Evolutionary conservation across 306 rosid species (phyloP), one percentile per base, ranked within the genome.

Genomic region (Vigna reflexopilosa): DNA sequence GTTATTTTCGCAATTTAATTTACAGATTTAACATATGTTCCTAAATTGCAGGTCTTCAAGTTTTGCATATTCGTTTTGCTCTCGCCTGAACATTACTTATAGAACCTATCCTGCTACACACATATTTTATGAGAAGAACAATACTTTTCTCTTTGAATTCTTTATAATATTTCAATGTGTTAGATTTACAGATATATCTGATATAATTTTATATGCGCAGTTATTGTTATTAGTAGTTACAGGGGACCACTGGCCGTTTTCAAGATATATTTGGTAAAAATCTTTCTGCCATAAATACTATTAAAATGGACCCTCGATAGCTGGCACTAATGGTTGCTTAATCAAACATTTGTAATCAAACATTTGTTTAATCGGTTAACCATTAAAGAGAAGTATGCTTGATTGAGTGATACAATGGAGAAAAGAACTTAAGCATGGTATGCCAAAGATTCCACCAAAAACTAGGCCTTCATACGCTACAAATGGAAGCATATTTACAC

Each of bases 401-500:
- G 64, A 57, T 34, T 44, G 4, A 17, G 79, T 9, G 36, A 78
- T 34, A 50, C 30, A 66, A 16, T 75, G 71, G 26, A 74, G 22
- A 79, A 64, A 73, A 74, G 32, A 79, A 45, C 78, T 80, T 77
- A 67, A 70, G 66, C 36, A 48, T 55, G 82, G 79, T 13, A 78
- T 67, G 69, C 40, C 70, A 63, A 55, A 55, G 62, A 68, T 44
- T 22, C 57, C 77, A 76, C 30, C 68, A 70, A 82, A 76, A 76
- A 20, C 77, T 24, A 59, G 72, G 58, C 66, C 72, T 10, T 58
- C 81, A 75, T 59, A 75, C 59, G 81, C 81, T 42, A 62, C 61
- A 40, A 17, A 51, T 62, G 50, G 19, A 62, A 76, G 70, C 77
- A 81, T 75, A 75, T 81, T 79, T 71, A 76, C 83, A 85, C 56